Evolutionary conservation across 2,329 filamentous ascomycete genomes (phyloP), one percentile per base, ranked within the genome.

Genomic region (Stemphylium beticola): DNA sequence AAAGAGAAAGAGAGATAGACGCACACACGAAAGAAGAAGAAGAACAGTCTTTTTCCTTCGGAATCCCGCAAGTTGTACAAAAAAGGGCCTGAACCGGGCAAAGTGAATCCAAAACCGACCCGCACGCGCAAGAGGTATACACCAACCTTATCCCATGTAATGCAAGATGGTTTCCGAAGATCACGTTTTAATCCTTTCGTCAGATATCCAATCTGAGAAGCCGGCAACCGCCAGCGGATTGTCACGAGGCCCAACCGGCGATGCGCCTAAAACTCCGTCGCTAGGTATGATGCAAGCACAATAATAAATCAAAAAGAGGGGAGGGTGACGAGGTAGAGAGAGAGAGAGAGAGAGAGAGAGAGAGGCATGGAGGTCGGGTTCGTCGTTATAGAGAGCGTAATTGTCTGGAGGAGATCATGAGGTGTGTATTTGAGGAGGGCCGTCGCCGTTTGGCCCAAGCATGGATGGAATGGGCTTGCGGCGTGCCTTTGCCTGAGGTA

Each of bases 391-490:
- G 43, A 43, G 42, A 34, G 64, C 50, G 57, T 59, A 29, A 53
- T 33, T 26, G 46, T 51, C 26, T 24, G 32, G 14, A 49, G 26
- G 49, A 58, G 45, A 57, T 70, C 60, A 71, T 62, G 59, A 71
- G 44, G 67, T 66, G 37, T 69, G 68, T 37, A 66, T 68, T 53
- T 66, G 57, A 10, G 68, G 46, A 10, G 29, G 46, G 40, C 33
- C 41, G 17, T 54, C 61, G 17, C 66, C 64, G 47, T 70, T 71
- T 11, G 71, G 71, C 20, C 73, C 73, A 20, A 76, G 64, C 73
- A 76, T 73, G 10, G 72, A 75, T 8, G 80, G 79, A 42, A 82
- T 79, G 2, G 80, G 79, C 65, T 81, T 82, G 32, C 80, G 72
- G 49, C 77, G 77, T 20, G 80, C 78, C 61, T 80, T 77, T n/a